Conservation (phyloP, 2,329 filamentous ascomycete species). For the Trematosphaeria pertusa region DNA sequence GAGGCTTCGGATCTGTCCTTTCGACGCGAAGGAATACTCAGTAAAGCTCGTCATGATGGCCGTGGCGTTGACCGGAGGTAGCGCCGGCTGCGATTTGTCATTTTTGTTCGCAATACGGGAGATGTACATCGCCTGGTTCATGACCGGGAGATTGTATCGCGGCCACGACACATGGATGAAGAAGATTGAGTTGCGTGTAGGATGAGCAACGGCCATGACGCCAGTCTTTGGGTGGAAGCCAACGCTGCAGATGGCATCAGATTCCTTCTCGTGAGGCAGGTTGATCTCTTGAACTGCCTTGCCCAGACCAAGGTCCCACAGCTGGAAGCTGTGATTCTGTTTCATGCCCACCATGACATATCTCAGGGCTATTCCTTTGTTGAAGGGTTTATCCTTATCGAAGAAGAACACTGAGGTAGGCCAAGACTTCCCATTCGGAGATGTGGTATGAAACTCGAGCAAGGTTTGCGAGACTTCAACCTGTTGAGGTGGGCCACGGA, state of each 20-base stretch:
- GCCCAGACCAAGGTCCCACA: constrained; percentile 95
- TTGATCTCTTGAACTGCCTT: constrained; percentile 98
- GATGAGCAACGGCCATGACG: constrained; percentile 93
- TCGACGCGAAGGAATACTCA: constrained; percentile 89
- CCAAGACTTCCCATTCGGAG: constrained; percentile 91
- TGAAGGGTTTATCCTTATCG: constrained; percentile 93
- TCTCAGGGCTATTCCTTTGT: constrained; percentile 85
- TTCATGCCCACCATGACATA: constrained; percentile 99
- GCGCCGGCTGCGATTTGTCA: constrained; percentile 62
- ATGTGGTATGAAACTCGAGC: constrained; percentile 84
- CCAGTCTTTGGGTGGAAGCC: constrained; percentile 91
- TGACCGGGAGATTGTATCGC: constrained; percentile 79
- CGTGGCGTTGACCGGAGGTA: constrained; percentile 85
- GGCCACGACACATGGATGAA: constrained; percentile 95
- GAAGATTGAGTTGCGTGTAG: constrained; percentile 96
- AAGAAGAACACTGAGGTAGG: constrained; percentile 95
- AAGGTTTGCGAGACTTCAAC: constrained; percentile 86
- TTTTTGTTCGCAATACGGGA: constrained; percentile 70
- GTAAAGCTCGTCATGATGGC: constrained; percentile 97
- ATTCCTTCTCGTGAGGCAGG: constrained; percentile 93
- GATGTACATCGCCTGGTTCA: constrained; percentile 90
- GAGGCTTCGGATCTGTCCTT: constrained; percentile 85
- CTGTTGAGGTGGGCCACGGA: constrained; percentile 53
- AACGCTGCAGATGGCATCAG: constrained; percentile 96
- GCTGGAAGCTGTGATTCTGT: constrained; percentile 97